Evolutionary conservation across 495 filamentous ascomycete genomes (phyloP), one percentile per base, ranked within the genome.

Genomic region (Margaritispora aquatica): DNA sequence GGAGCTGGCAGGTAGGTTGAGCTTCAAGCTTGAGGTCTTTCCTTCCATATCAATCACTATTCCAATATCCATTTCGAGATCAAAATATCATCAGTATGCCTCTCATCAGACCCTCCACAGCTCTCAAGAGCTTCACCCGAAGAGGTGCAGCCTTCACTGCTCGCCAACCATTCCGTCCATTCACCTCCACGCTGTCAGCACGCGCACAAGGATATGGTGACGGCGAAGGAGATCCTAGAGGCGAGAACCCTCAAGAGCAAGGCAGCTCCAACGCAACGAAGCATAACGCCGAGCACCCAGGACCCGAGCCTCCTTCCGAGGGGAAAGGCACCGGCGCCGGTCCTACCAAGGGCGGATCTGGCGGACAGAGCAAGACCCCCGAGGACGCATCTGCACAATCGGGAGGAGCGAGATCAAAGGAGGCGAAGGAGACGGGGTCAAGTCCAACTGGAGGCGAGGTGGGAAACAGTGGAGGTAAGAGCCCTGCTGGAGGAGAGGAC

Each of bases 361-460:
- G n/a, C n/a, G n/a, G n/a, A n/a, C n/a, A n/a, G n/a, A n/a, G 59
- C 26, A 70, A 74, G 34, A 52, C 67, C 1, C 66, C 74, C 57
- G 75, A 79, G 46, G 61, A 69, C 7, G 64, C 75, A 31, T 73
- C 71, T 34, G 73, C 75, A 51, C 63, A 74, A 46, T 73, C 72
- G 11, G 76, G 75, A 51, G 75, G 74, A 3, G 72, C 77, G 1
- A 66, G 74, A 60, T 73, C 71, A 41, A 78, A 76, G 29, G 73
- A 77, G 48, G 75, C 76, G 0, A 73, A 65, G 20, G 74, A 71
- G 52, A 70, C 72, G 0, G 60, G 55, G 26, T 51, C 47, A 24
- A 66, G 63, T 31, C 59, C 59, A 34, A 65, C 63, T 24, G 63
- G 51, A 17, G 59, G 63, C 7, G 41, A 46, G 1, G 52, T 65